Conservation (phyloP, 164 flowering plant species). For the Sextonia rubra region DNA sequence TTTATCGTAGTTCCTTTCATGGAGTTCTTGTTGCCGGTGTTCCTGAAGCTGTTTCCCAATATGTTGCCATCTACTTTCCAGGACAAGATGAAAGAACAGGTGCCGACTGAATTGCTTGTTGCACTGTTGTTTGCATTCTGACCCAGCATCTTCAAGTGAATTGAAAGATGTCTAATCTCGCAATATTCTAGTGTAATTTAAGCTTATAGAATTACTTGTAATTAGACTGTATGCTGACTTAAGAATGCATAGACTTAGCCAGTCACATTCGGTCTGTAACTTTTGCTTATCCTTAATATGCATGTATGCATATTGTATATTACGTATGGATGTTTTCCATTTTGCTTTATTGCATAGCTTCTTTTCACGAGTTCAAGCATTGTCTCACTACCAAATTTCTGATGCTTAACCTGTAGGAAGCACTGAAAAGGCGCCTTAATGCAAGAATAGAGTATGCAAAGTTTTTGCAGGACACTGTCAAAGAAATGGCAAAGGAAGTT, state of each 20-base stretch:
- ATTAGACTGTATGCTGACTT: neutral
- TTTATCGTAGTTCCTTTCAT: slow-evolving; percentile 88
- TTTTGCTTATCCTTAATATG: no score
- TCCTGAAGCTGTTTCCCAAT: slow-evolving; percentile 88
- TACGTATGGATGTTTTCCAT: neutral
- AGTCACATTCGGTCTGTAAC: no score
- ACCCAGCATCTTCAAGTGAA: neutral
- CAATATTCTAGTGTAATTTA: neutral
- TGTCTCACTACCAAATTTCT: neutral
- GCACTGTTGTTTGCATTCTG: neutral
- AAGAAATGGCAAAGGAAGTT: slow-evolving; percentile 98
- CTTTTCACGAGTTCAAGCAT: neutral
- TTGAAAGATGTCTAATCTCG: neutral
- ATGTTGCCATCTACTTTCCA: slow-evolving; percentile 98
- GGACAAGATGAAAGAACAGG: slow-evolving; percentile 98
- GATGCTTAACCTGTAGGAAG: slow-evolving; percentile 55
- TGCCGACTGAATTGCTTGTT: slow-evolving; percentile 15
- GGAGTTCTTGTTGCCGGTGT: slow-evolving; percentile 92
- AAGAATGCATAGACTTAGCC: no score
- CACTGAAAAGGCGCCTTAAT: slow-evolving; percentile 73
- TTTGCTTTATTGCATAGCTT: neutral
- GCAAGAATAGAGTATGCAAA: slow-evolving; percentile 96
- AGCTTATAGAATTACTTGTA: neutral
- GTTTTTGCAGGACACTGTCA: slow-evolving; percentile 92
- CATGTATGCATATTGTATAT: neutral